Evolutionary conservation across 2,329 filamentous ascomycete species (phyloP), one percentile per base, ranked within the genome.

Genomic region (Arthrinium puccinioides): DNA sequence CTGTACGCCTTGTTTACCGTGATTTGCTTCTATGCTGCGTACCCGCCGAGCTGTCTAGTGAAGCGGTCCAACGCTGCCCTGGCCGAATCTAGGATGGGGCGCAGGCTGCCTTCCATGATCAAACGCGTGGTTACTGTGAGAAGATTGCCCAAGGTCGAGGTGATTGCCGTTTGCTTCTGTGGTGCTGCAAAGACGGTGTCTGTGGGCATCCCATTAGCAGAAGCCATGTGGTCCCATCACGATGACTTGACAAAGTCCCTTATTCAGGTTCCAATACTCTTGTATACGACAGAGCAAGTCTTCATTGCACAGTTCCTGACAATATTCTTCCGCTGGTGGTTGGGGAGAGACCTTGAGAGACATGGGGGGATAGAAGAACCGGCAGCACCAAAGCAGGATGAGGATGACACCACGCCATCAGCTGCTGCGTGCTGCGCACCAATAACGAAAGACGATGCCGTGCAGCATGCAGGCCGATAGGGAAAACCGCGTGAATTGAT

Each of bases 141-240:
- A 24, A 75, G 69, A 49, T 66, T 84, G 53, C 60, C 70, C 1
- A 71, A 70, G 25, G 70, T 74, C 40, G 76, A 85, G 48, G 74
- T 81, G 0, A 73, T 86, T 34, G 80, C 83, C 0, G 74, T 84
- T 11, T 85, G 81, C 47, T 86, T 86, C 56, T 85, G 81, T 49
- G 79, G 77, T 19, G 80, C 82, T 0, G 82, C 82, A 11, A 87
- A 87, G 58, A 84, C 82, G 3, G 80, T 81, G 2, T 79, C 76
- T 3, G 65, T 87, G 40, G 81, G 82, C 0, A 82, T 87, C 7
- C 82, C 82, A 1, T 54, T 87, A 20, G 69, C 76, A 35, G 74
- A 76, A 21, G 74, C 82, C 41, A 85, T 87, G 74, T 87, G 79
- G 65, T 62, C 64, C 11, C 65, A 72, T 11, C 59, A 76, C 9